Evolutionary conservation across 441 rosid genomes (phyloP).

Genomic region (Pelargonium myrrhifolium): DNA sequence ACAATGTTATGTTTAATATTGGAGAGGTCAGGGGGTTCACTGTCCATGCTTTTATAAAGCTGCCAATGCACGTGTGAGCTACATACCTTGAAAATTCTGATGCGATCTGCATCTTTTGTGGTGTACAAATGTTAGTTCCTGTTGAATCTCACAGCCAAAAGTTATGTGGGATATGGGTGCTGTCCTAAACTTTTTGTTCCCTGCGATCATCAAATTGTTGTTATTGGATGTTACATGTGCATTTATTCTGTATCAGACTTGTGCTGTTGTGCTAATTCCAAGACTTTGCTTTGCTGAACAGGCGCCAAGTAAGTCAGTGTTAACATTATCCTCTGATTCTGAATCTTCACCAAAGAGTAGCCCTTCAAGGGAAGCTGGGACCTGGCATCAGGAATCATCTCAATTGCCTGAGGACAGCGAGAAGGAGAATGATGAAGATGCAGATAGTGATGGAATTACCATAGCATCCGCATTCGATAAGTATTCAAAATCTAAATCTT

Average conservation of each 20-base stretch:
- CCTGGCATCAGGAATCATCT: constrained; percentile 19
- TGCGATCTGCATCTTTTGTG: not conserved
- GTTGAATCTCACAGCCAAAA: too few species aligned
- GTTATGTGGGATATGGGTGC: too few species aligned
- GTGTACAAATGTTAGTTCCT: too few species aligned
- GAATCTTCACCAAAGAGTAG: constrained; percentile 35
- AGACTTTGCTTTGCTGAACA: constrained; percentile 25
- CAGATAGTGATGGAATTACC: constrained; percentile 17
- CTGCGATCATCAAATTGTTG: not conserved
- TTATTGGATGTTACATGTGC: not conserved
- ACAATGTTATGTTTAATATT: too few species aligned
- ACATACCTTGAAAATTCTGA: too few species aligned
- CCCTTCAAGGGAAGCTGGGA: constrained; percentile 24
- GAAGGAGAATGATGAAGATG: constrained; percentile 16
- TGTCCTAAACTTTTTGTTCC: not conserved
- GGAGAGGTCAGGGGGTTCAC: too few species aligned
- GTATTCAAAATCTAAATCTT: constrained; percentile 25
- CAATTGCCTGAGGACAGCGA: constrained; percentile 17
- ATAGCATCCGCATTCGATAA: constrained; percentile 19
- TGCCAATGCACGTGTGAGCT: too few species aligned
- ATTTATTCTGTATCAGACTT: not conserved
- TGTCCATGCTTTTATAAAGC: too few species aligned
- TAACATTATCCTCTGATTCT: constrained; percentile 53
- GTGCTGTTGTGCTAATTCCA: constrained; percentile 1
- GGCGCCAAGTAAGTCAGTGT: constrained; percentile 46